Base-by-base conservation (phyloP, 352 stramenopile species). In the Phytophthora tentaculata region DNA sequence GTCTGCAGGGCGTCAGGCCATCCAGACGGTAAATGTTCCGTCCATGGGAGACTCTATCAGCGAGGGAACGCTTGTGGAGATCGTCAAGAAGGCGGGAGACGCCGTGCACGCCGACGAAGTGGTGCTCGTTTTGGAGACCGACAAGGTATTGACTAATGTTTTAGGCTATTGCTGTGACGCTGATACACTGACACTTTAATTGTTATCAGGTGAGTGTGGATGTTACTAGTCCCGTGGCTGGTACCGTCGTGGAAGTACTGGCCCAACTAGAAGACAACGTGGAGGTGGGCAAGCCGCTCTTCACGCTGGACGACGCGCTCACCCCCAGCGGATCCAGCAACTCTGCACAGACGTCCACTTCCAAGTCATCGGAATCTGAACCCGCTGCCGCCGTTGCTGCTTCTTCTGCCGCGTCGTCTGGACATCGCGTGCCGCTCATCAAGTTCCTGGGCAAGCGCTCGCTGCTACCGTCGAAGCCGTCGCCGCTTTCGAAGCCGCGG, bases 81-180 rank as follows among this genome's bases (percentile, higher is more conserved):
- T 98, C 71, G 86, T 95, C 65, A 98, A 98, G 69, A 83, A 83
- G 7, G 76, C 86, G 12, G 98, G 98, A 35, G 95, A 99, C 69
- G 84, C 83, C 28, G 94, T 99, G 37, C 75, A 96, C 41, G 86
- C 89, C 24, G 97, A 99, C 81, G 97, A 99, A 49, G 96, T 99
- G 29, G 92, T 99, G 13, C 86, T 97, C n/a, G 90, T 99, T 50
- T 84, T 99, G 24, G 98, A 99, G 86, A 99, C 98, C 1, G 98
- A 99, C 76, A 99, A 99, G 86, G 97, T 99, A 16, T 72, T 77
- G 2, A 35, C 29, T 54, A 14, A 8, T 23, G 7, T n/a, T 22
- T 44, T 4, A 17, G 0, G 19, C 6, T 32, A 19, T 37, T 26
- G 14, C 5, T 37, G 29, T 52, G 22, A 29, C n/a, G 14, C 7